Evolutionary conservation across 148 eudicot species (phyloP), one percentile per base, ranked within the genome.

Genomic region (Hydrangea macrophylla): DNA sequence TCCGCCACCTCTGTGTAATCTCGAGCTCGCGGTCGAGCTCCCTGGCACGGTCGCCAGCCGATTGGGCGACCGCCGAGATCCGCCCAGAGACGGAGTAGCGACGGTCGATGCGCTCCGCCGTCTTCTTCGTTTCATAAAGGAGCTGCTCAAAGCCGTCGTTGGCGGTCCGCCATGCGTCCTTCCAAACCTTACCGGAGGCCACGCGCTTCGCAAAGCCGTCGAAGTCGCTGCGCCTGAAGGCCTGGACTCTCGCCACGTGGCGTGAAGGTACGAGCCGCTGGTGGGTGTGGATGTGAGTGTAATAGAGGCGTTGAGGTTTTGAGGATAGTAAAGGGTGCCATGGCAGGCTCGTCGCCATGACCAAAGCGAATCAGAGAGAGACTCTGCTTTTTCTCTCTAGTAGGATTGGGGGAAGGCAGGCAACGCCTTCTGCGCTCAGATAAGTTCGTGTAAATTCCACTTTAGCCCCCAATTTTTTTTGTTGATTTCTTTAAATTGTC

Each of bases 31-130:
- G 89, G 58, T 94, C 98, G 27, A 90, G 58, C 77, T 82, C 95
- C 24, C 82, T 86, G 35, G 83, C 97, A 5, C 89, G 88, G 62
- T 82, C 75, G 24, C 79, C 56, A 1, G 92, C 98, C 20, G 85
- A 79, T 28, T 81, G 73, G 17, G 86, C 86, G 0, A 71, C 95
- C 0, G 76, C 72, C 1, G 88, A 79, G 0, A 88, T 6, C 18
- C 83, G 77, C 1, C 89, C 75, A 0, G 96, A 82, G 24, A 94
- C 83, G 33, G 84, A 76, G 71, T 83, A 94, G 0, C 72, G 77
- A 6, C 98, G 90, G 74, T 90, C 97, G 33, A 94, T 75, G 7
- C 92, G 79, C 70, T 90, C 97, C 7, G 92, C 92, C 6, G 96
- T 79, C 73, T 88, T 93, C 80, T 50, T 85, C 11, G 97, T 70